These are phyloP conservation scores for Dictyostelium citrinum DNA, from an alignment of 78 protist species.

Conservation along the genomic window DNA sequence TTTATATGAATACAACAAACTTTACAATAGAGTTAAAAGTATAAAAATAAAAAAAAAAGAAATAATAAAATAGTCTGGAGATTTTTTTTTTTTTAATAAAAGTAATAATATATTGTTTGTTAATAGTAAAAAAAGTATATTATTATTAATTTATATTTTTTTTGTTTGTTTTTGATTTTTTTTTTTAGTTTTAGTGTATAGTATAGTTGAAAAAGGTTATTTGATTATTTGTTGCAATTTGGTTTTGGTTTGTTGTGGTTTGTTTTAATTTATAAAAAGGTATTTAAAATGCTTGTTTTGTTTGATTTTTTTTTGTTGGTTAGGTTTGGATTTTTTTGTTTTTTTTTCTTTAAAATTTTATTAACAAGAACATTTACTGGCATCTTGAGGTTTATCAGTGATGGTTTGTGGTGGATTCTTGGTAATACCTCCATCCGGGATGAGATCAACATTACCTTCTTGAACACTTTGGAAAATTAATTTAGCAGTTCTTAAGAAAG, in stretches of 20 bases:
- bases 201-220: background rate
- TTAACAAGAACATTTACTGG: background rate
- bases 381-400: background rate
- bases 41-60: background rate
- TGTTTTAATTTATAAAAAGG: background rate
- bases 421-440: constrained; percentile 69
- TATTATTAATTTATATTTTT: background rate
- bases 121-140: background rate
- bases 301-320: background rate
- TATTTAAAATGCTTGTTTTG: background rate
- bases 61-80: background rate
- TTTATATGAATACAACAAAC: no score
- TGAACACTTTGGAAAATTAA: constrained; percentile 80
- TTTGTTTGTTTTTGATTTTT: background rate
- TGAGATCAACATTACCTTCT: constrained; percentile 75
- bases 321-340: background rate
- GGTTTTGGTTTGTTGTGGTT: background rate
- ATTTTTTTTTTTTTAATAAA: background rate
- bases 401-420: background rate
- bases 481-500: constrained; percentile 82
- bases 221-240: background rate
- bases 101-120: background rate
- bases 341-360: background rate
- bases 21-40: no score
- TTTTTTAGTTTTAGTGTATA: background rate